Evolutionary conservation across 2,329 filamentous ascomycete species (phyloP).

Genomic region (Nemania abortiva): DNA sequence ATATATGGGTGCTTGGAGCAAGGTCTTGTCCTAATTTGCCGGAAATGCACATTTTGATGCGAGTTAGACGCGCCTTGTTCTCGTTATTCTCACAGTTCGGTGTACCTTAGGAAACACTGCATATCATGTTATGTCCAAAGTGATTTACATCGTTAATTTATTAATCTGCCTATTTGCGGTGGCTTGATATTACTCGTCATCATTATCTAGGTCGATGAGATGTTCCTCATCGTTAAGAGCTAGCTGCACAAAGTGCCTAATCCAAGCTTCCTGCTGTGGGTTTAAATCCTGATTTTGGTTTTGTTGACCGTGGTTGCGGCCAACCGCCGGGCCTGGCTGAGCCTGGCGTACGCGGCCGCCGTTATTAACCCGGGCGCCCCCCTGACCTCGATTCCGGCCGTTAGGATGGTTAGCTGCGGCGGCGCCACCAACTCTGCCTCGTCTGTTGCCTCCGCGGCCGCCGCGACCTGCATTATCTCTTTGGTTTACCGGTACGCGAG

Average conservation of each 20-base stretch:
- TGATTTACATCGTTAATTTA: constrained; percentile 32
- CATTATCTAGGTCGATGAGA: constrained; percentile 58
- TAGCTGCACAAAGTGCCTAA: constrained; percentile 66
- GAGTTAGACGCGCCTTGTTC: not conserved
- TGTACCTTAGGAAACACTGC: not conserved
- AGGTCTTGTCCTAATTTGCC: not conserved
- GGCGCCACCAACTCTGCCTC: constrained; percentile 46
- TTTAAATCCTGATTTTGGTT: constrained; percentile 53
- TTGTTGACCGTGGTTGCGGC: constrained; percentile 43
- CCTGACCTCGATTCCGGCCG: constrained; percentile 48
- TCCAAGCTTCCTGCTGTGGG: constrained; percentile 64
- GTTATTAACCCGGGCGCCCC: constrained; percentile 30
- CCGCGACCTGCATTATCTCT: constrained; percentile 49
- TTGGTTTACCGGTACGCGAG: constrained; percentile 37
- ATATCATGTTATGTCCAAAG: constrained; percentile 2
- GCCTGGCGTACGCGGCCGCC: constrained; percentile 19
- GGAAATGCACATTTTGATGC: not conserved
- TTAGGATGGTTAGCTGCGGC: constrained; percentile 45
- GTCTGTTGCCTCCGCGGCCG: constrained; percentile 49
- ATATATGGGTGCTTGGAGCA: constrained; percentile 1
- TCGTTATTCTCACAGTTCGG: not conserved
- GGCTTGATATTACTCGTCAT: constrained; percentile 47
- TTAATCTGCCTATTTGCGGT: constrained; percentile 6
- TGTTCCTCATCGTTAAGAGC: constrained; percentile 67
- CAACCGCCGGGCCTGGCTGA: constrained; percentile 41